Evolutionary conservation across 805 yeast species (phyloP).

Genomic region (Sungouiella blattae): DNA sequence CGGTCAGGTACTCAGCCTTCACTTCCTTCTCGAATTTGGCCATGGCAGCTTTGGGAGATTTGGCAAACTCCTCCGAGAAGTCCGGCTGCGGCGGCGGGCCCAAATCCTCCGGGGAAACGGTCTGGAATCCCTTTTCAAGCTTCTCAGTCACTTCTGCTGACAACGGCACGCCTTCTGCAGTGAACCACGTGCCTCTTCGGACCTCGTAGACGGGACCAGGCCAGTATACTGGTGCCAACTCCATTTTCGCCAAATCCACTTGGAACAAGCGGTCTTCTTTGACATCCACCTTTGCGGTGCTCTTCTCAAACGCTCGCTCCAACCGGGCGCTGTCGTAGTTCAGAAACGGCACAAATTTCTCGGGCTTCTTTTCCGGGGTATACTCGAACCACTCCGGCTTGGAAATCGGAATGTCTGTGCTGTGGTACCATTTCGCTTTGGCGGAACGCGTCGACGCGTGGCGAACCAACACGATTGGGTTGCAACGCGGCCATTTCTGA

Average conservation of each 20-base stretch:
- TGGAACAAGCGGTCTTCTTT: slow-evolving; percentile 78
- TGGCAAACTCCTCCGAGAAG: slow-evolving; percentile 10
- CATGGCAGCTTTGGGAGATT: slow-evolving; percentile 14
- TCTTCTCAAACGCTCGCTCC: slow-evolving; percentile 44
- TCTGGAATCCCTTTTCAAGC: slow-evolving; percentile 54
- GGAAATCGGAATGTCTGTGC: slow-evolving; percentile 69
- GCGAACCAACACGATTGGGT: background rate
- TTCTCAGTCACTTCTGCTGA: slow-evolving; percentile 46
- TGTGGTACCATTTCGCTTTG: slow-evolving; percentile 67
- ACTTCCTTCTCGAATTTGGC: slow-evolving; percentile 18
- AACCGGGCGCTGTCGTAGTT: slow-evolving; percentile 56
- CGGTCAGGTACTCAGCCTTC: slow-evolving; percentile 6
- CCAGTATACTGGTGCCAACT: slow-evolving; percentile 77
- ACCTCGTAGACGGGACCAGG: slow-evolving; percentile 82
- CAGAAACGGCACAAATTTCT: slow-evolving; percentile 66
- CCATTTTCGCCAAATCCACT: slow-evolving; percentile 57
- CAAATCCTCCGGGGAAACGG: slow-evolving; percentile 29
- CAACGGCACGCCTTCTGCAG: slow-evolving; percentile 54
- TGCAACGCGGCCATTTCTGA: too few relatives aligned
- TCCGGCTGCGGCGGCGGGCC: slow-evolving; percentile 1
- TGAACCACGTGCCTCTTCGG: slow-evolving; percentile 83
- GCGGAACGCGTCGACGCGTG: slow-evolving; percentile 3
- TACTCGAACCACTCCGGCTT: slow-evolving; percentile 65
- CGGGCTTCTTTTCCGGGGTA: slow-evolving; percentile 46
- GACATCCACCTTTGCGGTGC: slow-evolving; percentile 46